phyloP scores from a whole-genome alignment of 768 basidiomycete genomes.

The Mycena chlorophos region DNA sequence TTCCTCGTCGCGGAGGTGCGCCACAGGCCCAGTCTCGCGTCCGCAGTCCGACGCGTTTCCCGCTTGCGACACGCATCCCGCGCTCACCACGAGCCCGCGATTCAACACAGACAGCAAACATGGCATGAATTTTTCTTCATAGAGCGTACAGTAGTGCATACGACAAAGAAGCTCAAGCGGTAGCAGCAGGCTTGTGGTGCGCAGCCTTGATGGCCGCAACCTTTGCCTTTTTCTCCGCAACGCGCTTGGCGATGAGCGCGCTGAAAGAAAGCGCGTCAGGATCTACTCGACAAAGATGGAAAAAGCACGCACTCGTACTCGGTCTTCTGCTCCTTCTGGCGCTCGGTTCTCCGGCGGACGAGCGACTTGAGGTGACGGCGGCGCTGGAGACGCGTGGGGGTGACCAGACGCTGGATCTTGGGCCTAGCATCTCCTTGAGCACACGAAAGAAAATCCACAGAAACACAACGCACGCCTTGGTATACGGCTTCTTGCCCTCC shows the following conservation, averaged over 20 bases:
- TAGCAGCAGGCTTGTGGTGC: slow-evolving; percentile 78
- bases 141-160: too few species aligned
- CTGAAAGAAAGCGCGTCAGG: slow-evolving; percentile 33
- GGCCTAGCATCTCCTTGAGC: slow-evolving; percentile 50
- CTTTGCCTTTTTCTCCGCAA: slow-evolving; percentile 92
- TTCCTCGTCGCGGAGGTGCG: too few species aligned
- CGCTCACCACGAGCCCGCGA: too few species aligned
- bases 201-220: slow-evolving; percentile 84
- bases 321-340: slow-evolving; percentile 91
- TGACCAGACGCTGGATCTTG: slow-evolving; percentile 96
- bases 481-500: slow-evolving; percentile 87
- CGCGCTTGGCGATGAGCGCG: slow-evolving; percentile 79
- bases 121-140: too few species aligned
- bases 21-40: too few species aligned
- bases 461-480: slow-evolving; percentile 78
- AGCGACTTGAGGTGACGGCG: slow-evolving; percentile 89
- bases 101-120: too few species aligned
- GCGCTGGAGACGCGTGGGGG: slow-evolving; percentile 93
- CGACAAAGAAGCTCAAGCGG: too few species aligned
- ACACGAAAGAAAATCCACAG: background rate
- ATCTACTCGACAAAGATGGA: slow-evolving; percentile 6
- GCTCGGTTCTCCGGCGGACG: slow-evolving; percentile 83
- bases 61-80: too few species aligned
- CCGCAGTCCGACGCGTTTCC: too few species aligned
- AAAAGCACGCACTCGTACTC: slow-evolving; percentile 77